Base-by-base conservation (phyloP, 164 flowering plant genomes). In the Chimonanthus praecox region DNA sequence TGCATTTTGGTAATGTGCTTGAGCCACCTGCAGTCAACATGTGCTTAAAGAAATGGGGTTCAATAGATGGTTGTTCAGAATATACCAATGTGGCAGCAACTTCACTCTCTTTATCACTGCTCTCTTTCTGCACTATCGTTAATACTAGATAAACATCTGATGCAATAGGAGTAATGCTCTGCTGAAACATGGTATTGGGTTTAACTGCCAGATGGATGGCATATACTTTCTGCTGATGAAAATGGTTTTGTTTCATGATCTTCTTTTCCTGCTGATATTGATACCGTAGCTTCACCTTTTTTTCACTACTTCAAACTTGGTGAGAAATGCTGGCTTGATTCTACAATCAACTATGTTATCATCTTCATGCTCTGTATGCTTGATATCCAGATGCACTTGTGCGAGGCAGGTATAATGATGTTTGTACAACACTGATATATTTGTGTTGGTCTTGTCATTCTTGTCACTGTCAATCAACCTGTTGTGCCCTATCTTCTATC, bases 301-400 rank as follows among this genome's bases (percentile, higher is more conserved):
- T 16, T 64, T 49, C 49, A 3, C 72, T n/a, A 43, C 10, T 70
- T 20, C 13, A 2, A 71, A 51, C 69, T 18, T 68, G 73, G 63
- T 63, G 45, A 70, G 70, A 45, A 46, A 11, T 64, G 44, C 49
- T 13, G 64, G 47, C 48, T 72, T 48, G 51, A 45, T 63, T 72
- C 18, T 45, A 46, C 33, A 33, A 33, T 33, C 33, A 33, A 33
- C 44, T 54, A 15, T 62, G 73, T 43, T 45, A 64, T 18, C 21
- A 6, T 64, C 71, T 68, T n/a, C 70, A 45, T 48, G 47, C 11
- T 6, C 18, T n/a, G 43, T 18, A 46, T 54, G 11, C 51, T 58
- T 70, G 71, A 67, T 54, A 49, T 45, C 18, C 66, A 4, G 72
- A 49, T 43, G 21, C 51, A 46, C 46, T 45, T 46, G 13, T 8